Conservation (phyloP, 371 early-diverging fungal genomes). For the Catenaria anguillulae region DNA sequence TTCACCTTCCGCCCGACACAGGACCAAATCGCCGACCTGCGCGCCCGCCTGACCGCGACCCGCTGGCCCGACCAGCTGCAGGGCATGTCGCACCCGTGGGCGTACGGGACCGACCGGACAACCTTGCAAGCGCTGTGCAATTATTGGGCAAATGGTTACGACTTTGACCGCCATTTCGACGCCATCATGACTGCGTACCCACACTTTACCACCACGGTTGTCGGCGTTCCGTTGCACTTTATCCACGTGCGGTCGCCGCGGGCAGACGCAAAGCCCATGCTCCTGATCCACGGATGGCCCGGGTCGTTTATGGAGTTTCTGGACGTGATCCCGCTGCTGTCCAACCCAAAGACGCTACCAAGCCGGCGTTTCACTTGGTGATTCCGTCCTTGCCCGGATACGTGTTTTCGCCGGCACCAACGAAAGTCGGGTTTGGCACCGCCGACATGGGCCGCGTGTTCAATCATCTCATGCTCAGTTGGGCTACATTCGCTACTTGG, state of each 20-base stretch:
- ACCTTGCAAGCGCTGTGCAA: not conserved
- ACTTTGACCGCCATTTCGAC: not conserved
- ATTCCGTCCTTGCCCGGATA: constrained; percentile 46
- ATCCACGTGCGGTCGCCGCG: constrained; percentile 34
- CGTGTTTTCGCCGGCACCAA: constrained; percentile 40
- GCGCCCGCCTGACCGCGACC: not conserved
- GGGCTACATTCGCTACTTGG: constrained; percentile 25
- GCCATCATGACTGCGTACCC: constrained; percentile 3
- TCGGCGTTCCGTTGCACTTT: constrained; percentile 34
- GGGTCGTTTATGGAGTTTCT: constrained; percentile 47
- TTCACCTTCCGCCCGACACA: not conserved
- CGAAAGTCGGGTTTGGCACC: constrained; percentile 21
- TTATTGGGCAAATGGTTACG: constrained; percentile 6
- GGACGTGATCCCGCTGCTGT: constrained; percentile 30
- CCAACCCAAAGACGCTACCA: constrained; percentile 9
- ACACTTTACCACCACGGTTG: not conserved
- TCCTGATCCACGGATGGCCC: constrained; percentile 49
- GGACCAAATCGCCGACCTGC: constrained; percentile 1
- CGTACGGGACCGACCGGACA: constrained; percentile 4
- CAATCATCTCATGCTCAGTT: constrained; percentile 30
- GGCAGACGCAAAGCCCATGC: constrained; percentile 35
- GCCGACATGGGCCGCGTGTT: constrained; percentile 25
- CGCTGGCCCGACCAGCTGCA: constrained; percentile 7
- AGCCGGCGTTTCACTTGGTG: constrained; percentile 38
- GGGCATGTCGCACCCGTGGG: no score